phyloP scores from a whole-genome alignment of 1,284 basidiomycete species.

The Apiotrichum siamense region DNA sequence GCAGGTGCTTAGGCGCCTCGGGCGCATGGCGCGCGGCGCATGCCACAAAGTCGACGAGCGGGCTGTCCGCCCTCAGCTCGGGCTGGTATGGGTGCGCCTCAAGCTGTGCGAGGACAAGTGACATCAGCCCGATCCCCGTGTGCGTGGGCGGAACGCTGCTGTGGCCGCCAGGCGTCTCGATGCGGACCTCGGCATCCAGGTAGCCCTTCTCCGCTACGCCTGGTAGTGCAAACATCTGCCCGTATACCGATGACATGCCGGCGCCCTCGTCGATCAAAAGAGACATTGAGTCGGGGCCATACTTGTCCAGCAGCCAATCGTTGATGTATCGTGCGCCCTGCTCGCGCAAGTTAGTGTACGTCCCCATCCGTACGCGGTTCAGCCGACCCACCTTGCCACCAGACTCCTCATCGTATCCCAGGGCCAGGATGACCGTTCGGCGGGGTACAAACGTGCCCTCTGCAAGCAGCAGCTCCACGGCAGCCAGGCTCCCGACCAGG shows the following conservation, averaged over 20 bases:
- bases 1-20: conserved; percentile 20
- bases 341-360: no score
- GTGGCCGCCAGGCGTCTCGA: conserved; percentile 56
- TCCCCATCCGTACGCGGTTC: no score
- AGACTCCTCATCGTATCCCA: conserved; percentile 67
- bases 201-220: conserved; percentile 63
- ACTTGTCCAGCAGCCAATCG: conserved; percentile 52
- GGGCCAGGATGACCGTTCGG: conserved; percentile 57
- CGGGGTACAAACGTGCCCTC: conserved; percentile 51
- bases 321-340: conserved; percentile 57
- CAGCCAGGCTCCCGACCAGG: conserved; percentile 56
- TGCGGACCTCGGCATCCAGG: conserved; percentile 54
- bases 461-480: conserved; percentile 56
- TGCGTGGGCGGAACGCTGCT: conserved; percentile 23
- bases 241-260: conserved; percentile 23
- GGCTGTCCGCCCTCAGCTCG: conserved; percentile 24
- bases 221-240: conserved; percentile 51
- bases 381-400: conserved; percentile 48
- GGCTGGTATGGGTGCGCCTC: conserved; percentile 37
- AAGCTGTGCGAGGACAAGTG: conserved; percentile 37
- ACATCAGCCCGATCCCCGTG: conserved; percentile 43
- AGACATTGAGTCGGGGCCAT: conserved; percentile 58
- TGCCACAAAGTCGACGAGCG: conserved; percentile 23
- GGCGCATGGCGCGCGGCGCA: conserved; percentile 34
- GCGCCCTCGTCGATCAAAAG: conserved; percentile 53